Base-by-base conservation (phyloP, 768 basidiomycete species). In the Clitopilus passeckerianus region DNA sequence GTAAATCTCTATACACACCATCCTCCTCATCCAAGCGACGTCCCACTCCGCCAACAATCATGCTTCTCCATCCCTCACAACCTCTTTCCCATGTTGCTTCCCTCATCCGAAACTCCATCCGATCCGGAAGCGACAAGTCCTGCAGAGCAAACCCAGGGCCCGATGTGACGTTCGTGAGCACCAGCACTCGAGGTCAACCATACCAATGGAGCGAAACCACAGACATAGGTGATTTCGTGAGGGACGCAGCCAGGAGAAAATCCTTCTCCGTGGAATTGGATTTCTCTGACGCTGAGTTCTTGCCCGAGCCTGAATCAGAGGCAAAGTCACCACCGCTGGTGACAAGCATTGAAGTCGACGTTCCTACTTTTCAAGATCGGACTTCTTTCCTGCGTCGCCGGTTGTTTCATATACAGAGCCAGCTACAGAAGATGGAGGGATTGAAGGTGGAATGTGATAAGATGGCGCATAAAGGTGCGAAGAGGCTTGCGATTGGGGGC, bases 21-120 rank as follows among this genome's bases (percentile, higher is more conserved):
- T 41, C 37, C 12, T 41, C 37, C 10, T 41, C 37, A 4, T 14
- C 14, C 5, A 41, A 41, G 37, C 3, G 5, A 15, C 37, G 3
- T 44, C 61, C 55, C 3, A 34, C 60, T 59, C 69, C 72, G 50
- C 75, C 85, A 67, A 65, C 81, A 63, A 83, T 87, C 5, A 80
- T 88, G 60, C 80, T 89, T 6, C 75, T 89, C 0, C 87, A 89
- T 60, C 86, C 87, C 5, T 81, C 84, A 0, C 87, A 89, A 63
- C 87, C 87, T 0, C 78, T 89, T 6, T 85, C 84, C 1, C 86
- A 90, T 65, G 75, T 86, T 53, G 75, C 79, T 54, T 73, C 81
- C 12, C 79, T 88, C 41, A 86, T 89, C 23, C 69, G 76, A 4
- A 76, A 80, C 6, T 75, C 77, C 14, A 65, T 83, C 37, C 12